These are phyloP conservation scores for Beauveria varroae DNA, from an alignment of 2,329 filamentous ascomycete species.

Conservation along the genomic window DNA sequence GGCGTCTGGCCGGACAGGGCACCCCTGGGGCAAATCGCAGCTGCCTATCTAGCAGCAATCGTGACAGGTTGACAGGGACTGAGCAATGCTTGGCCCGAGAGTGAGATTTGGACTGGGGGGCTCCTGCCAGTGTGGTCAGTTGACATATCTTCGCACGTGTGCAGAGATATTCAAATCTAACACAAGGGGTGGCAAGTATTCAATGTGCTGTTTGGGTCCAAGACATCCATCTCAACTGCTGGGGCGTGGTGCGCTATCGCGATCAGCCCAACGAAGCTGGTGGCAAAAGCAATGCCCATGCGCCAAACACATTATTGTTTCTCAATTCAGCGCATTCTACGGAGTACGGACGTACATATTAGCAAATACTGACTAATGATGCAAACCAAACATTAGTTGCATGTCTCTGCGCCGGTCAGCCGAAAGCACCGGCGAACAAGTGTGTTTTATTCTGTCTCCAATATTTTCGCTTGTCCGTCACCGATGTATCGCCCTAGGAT, in stretches of 20 bases:
- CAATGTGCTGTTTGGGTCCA: background rate
- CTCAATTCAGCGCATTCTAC: too few species aligned
- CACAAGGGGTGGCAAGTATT: background rate
- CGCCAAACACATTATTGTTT: too few species aligned
- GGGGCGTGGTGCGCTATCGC: too few species aligned
- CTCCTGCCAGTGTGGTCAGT: background rate
- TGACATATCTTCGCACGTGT: background rate
- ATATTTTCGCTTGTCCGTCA: background rate
- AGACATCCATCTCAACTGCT: too few species aligned
- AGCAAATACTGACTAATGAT: too few species aligned
- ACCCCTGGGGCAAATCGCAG: slow-evolving; percentile 5
- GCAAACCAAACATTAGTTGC: too few species aligned
- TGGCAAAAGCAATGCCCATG: too few species aligned
- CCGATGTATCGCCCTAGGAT: background rate
- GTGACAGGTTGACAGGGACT: background rate
- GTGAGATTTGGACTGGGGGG: background rate
- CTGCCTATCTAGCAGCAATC: background rate
- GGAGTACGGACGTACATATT: too few species aligned
- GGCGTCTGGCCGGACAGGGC: background rate
- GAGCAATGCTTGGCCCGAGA: background rate
- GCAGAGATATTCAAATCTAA: background rate
- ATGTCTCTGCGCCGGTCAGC: background rate
- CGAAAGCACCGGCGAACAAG: background rate
- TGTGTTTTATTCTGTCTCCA: background rate
- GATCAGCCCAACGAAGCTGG: too few species aligned